Evolutionary conservation across 2,329 filamentous ascomycete species (phyloP).

Genomic region (Colletotrichum acutatum): DNA sequence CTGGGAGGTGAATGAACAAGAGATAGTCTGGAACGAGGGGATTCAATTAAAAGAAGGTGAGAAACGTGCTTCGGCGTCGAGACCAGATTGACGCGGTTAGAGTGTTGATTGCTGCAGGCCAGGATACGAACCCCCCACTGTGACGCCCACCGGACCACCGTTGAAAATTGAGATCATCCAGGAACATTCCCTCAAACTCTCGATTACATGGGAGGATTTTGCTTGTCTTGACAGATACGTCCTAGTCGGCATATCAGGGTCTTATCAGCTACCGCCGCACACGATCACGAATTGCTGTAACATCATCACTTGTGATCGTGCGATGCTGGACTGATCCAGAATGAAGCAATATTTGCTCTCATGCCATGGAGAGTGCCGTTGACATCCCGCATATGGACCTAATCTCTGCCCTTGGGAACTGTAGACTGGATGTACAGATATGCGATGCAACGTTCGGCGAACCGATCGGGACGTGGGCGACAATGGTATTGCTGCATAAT

Average conservation of each 20-base stretch:
- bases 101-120: not conserved
- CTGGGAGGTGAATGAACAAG: not conserved
- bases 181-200: slow-evolving; percentile 3
- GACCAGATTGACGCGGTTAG: not conserved
- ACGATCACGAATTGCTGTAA: not conserved
- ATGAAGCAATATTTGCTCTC: not conserved
- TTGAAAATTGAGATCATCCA: slow-evolving; percentile 28
- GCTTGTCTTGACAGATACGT: too few relatives aligned
- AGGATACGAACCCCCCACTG: slow-evolving; percentile 21
- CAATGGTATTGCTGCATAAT: not conserved
- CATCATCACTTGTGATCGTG: not conserved
- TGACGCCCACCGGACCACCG: slow-evolving; percentile 16
- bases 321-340: not conserved
- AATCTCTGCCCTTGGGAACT: not conserved
- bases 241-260: not conserved
- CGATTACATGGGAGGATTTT: not conserved
- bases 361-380: not conserved
- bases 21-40: not conserved
- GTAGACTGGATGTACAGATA: not conserved
- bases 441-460: slow-evolving; percentile 5
- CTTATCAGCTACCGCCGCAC: not conserved
- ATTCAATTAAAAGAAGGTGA: slow-evolving; percentile 3
- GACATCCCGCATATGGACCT: not conserved
- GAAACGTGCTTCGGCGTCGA: slow-evolving; percentile 2
- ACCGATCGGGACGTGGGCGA: not conserved